Percentiles rank a stretch among this genome's conserved stretches.
Evolutionary conservation across 495 filamentous ascomycete genomes (phyloP).

Genomic region (Echria macrotheca): DNA sequence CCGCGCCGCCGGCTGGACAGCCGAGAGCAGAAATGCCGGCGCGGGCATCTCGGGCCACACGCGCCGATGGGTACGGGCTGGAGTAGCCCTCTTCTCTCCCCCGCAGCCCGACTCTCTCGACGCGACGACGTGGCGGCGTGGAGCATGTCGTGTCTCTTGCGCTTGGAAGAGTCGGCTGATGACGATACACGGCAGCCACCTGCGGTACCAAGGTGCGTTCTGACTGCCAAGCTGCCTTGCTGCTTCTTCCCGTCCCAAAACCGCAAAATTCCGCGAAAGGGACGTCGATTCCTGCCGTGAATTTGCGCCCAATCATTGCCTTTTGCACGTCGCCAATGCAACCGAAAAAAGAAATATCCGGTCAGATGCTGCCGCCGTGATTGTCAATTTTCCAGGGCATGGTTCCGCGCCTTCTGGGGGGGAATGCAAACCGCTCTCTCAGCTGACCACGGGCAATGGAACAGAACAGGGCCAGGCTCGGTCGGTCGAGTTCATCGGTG

Average conservation of each 20-base stretch:
- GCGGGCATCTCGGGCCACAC: neutral
- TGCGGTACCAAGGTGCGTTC: too few relatives aligned
- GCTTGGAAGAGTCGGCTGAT: too few relatives aligned
- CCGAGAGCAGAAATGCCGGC: conserved; percentile 4
- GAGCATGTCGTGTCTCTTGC: too few relatives aligned
- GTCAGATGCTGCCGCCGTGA: neutral
- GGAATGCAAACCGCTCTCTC: neutral
- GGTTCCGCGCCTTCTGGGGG: neutral
- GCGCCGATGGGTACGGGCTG: too few relatives aligned
- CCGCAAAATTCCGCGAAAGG: conserved; percentile 1
- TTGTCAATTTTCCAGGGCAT: neutral
- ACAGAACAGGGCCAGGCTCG: too few relatives aligned
- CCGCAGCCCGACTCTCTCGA: too few relatives aligned
- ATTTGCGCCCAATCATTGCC: neutral
- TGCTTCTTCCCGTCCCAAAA: conserved; percentile 1
- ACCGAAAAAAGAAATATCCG: neutral
- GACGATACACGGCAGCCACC: too few relatives aligned
- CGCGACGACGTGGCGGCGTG: too few relatives aligned
- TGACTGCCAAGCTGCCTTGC: conserved; percentile 1
- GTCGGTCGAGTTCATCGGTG: too few relatives aligned
- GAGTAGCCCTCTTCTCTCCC: too few relatives aligned
- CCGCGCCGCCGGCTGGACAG: conserved; percentile 15
- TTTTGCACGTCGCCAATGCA: neutral
- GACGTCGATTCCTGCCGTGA: too few relatives aligned
- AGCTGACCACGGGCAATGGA: too few relatives aligned